Evolutionary conservation across 2,329 filamentous ascomycete species (phyloP).

Genomic region (Penicillium digitatum): DNA sequence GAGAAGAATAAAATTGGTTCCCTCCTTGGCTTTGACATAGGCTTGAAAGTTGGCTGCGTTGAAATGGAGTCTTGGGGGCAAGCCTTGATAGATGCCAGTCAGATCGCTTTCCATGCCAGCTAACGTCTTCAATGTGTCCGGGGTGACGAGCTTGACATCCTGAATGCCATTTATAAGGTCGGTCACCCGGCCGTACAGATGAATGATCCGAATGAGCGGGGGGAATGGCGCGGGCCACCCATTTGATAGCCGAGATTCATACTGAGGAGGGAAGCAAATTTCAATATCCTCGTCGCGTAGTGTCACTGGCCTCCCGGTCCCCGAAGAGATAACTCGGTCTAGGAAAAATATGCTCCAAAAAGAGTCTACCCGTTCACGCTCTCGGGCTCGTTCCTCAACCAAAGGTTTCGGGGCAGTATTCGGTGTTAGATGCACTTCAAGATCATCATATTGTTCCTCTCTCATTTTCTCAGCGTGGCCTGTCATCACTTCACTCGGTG

Average conservation of each 20-base stretch:
- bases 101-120: constrained; percentile 76
- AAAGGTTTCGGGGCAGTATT: constrained; percentile 36
- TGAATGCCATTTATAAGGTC: constrained; percentile 80
- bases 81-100: constrained; percentile 67
- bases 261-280: constrained; percentile 61
- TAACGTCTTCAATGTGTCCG: constrained; percentile 67
- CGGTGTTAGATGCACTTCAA: constrained; percentile 32
- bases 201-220: constrained; percentile 75
- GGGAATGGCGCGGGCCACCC: constrained; percentile 76
- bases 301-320: constrained; percentile 78
- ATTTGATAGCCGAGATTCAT: constrained; percentile 51
- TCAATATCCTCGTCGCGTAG: constrained; percentile 82
- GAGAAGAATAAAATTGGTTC: constrained; percentile 79
- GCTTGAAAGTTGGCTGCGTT: constrained; percentile 82
- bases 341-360: constrained; percentile 90
- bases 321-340: constrained; percentile 81
- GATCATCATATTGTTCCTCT: constrained; percentile 44
- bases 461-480: constrained; percentile 42
- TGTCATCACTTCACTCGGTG: constrained; percentile 53
- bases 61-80: constrained; percentile 73
- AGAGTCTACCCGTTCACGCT: constrained; percentile 78
- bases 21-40: constrained; percentile 74
- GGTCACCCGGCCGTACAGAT: constrained; percentile 78
- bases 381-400: constrained; percentile 60
- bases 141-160: constrained; percentile 67